Base-by-base conservation (phyloP, 1,139 yeast genomes). In the Ashbya aceris region DNA sequence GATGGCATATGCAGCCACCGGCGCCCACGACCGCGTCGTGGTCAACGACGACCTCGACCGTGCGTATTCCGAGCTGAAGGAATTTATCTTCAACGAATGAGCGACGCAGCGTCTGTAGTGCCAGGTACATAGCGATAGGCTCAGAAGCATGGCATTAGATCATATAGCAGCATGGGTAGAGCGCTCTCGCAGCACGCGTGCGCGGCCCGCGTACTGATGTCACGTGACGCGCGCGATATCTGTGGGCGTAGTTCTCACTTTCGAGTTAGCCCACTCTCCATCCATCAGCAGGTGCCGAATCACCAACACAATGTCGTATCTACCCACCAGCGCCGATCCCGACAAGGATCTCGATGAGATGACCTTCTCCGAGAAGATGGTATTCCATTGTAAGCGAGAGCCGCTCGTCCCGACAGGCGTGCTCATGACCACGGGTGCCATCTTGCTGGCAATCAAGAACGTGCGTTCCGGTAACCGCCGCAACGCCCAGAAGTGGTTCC, bases 21-120 rank as follows among this genome's bases (percentile, higher is more conserved):
- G 96, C 48, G 95, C 95, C 40, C 96, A 91, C 61, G 98, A 91
- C 67, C 71, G 73, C 62, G 74, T 83, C 49, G 78, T 91, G 53
- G 91, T 91, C 54, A 91, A 91, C 62, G 96, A 89, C 56, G 89
- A 89, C 60, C 74, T 91, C 54, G 96, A 91, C 32, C 79, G 70
- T 61, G 96, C 98, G 23, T 91, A 91, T 68, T 54, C 56, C 35
- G 86, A 89, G 64, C 75, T 91, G 59, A 85, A 78, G 66, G 76
- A 71, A 33, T 91, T 86, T 59, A 80, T 87, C 50, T 70, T 83
- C 51, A 69, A 17, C 23, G 23, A 17, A 17, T 17, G 23, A 17
- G 23, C 23, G 23, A 3, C 23, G 23, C 23, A 3, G 6, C 23
- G 23, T 17, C 23, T 17, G 23, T 17, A 17, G 23, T n/a, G n/a